Evolutionary conservation across 139 green algal genomes (phyloP), one percentile per base, ranked within the genome.

Genomic region (Diplosphaera chodatii): DNA sequence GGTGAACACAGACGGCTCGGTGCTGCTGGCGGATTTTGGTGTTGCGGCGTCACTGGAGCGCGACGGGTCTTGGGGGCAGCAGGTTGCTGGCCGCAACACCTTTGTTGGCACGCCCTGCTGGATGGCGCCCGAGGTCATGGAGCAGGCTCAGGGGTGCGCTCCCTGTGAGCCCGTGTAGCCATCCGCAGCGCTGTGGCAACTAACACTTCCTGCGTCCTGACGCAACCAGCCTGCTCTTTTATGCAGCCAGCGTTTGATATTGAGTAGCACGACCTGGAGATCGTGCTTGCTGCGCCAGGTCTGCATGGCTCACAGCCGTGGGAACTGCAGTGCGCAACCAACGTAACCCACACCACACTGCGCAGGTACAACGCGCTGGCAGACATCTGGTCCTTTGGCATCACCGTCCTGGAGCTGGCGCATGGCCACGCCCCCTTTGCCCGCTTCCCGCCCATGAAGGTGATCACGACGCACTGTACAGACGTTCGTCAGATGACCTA

Each of bases 61-160:
- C 1, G 83, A 82, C 4, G 92, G 89, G 1, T 91, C 86, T 5
- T 97, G 92, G 92, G 90, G 91, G 66, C 87, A 93, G 72, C 79
- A 90, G 64, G 84, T 90, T 64, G 59, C 75, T 56, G 68, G 78
- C 0, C 87, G 90, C 65, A 95, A 90, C 79, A 97, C 91, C 0
- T 96, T 96, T 78, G 88, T 95, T 29, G 91, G 88, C 30, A 96
- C 92, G 32, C 92, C 93, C 27, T 96, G 93, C 85, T 98, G 94
- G 94, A 99, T 99, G 95, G 95, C 95, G 22, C 95, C 95, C 0
- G 95, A 99, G 84, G 95, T 99, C 63, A 97, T 99, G 95, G 91
- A 98, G 84, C 91, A 97, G 80, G 88, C 80, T 16, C 41, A 82
- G 55, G 84, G 86, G 85, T 93, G 77, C 77, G 82, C 31, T n/a